Evolutionary conservation across 495 filamentous ascomycete species (phyloP).

Genomic region (Lophium mytilinum): DNA sequence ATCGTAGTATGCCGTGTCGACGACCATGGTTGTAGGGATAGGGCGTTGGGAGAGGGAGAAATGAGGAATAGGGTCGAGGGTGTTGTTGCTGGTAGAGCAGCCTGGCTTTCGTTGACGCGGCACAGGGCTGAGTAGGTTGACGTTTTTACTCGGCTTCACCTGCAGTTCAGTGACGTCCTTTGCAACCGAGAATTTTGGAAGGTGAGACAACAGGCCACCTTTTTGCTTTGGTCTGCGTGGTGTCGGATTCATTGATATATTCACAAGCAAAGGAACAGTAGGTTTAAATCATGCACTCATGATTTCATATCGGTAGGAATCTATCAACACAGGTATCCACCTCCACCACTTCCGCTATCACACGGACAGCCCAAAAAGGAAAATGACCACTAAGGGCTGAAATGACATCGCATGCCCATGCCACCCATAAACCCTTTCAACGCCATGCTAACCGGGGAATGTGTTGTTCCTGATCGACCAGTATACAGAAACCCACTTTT

Average conservation of each 20-base stretch:
- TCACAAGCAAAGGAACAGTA: not conserved
- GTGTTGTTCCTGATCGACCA: too few species aligned
- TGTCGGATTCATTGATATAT: not conserved
- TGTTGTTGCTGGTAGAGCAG: not conserved
- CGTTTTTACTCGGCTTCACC: not conserved
- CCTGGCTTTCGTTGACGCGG: not conserved
- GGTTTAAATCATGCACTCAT: not conserved
- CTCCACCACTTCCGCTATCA: not conserved
- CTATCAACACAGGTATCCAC: not conserved
- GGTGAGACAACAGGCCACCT: too few species aligned
- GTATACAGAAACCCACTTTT: too few species aligned
- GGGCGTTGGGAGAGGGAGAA: not conserved
- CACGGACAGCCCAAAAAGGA: not conserved
- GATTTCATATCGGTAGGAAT: not conserved
- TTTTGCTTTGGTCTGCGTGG: too few species aligned
- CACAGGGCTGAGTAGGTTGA: not conserved
- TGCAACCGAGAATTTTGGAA: too few species aligned
- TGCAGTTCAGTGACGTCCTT: too few species aligned
- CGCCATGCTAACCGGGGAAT: not conserved
- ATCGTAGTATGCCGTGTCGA: conserved; percentile 59
- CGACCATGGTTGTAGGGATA: conserved; percentile 27
- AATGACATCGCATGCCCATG: not conserved
- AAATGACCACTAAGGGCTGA: not conserved
- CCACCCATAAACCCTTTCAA: not conserved
- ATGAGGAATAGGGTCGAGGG: too few species aligned